A percentile compares a stretch with the other conserved stretches of the same genome.
Evolutionary conservation across 106 monocot species (phyloP).

Genomic region (Dioscorea alata): DNA sequence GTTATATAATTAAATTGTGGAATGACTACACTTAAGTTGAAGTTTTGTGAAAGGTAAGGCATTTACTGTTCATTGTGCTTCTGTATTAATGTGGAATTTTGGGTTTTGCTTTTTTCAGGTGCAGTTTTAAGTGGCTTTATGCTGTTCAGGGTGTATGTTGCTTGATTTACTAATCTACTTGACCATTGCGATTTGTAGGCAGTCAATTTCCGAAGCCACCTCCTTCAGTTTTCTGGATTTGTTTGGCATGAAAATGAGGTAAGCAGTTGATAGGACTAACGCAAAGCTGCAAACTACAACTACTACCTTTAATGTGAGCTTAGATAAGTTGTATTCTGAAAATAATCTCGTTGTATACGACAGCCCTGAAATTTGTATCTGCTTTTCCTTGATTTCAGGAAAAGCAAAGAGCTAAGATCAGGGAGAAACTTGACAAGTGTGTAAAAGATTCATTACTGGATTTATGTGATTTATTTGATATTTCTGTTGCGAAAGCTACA

Average conservation of each 20-base stretch:
- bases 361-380: no score
- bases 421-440: conserved; percentile 66
- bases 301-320: no score
- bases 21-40: no score
- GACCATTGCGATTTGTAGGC: conserved; percentile 40
- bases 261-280: conserved; percentile 8
- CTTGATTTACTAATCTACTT: background rate
- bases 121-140: background rate
- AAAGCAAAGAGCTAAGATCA: conserved; percentile 54
- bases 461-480: conserved; percentile 63
- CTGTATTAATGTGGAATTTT: background rate
- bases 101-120: background rate
- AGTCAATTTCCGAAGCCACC: conserved; percentile 52
- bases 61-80: no score
- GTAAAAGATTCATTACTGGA: conserved; percentile 55
- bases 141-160: background rate
- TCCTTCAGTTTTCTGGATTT: conserved; percentile 86
- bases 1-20: no score
- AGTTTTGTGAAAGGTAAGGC: no score
- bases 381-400: conserved; percentile 25
- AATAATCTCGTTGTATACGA: no score
- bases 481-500: conserved; percentile 48
- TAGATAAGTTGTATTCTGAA: no score
- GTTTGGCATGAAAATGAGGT: conserved; percentile 87
- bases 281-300: no score